Base-by-base conservation (phyloP, 371 early-diverging fungal species). In the Zychaea mexicana region DNA sequence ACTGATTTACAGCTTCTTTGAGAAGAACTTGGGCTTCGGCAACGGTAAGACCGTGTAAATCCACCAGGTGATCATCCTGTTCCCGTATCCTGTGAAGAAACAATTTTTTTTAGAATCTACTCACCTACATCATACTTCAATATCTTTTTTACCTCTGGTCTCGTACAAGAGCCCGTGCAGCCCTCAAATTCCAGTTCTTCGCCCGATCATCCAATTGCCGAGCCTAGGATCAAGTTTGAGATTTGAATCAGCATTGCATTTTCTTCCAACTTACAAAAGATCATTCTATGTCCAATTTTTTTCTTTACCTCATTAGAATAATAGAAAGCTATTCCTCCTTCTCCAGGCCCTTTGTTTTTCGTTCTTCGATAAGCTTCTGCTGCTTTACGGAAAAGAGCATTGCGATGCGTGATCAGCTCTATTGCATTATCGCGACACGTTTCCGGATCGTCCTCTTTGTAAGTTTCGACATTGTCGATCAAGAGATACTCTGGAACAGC, bases 161-260 rank as follows among this genome's bases (percentile, higher is more conserved):
- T 33, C 83, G 77, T 30, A 90, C 86, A 22, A 82, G 74, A 0
- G 92, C 87, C 53, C 88, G 82, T 2, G 90, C 90, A 6, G 90
- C 90, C 12, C 88, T 78, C 87, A 90, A 88, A 32, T 88, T 88
- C 90, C 88, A 89, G 32, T 80, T 73, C 31, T 85, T 87, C 19
- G 88, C 89, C 45, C 81, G 63, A 5, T 67, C 69, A 58, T 90
- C 90, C 53, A 80, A 60, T 52, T 83, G 77, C 17, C 85, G 85
- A 32, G 89, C 91, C 53, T 68, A 49, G n/a, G 7, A 42, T 7
- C 13, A 42, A 42, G 7, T 17, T 17, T 33, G 33, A 8, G 12
- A 33, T 33, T 33, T 8, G 33, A 33, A 33, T 12, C 12, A 33
- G 5, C 33, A 8, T 8, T 33, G 8, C 5, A 12, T 12, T 33